Base-by-base conservation (phyloP, 192 early-diverging fungal genomes). In the Backusella sp. region DNA sequence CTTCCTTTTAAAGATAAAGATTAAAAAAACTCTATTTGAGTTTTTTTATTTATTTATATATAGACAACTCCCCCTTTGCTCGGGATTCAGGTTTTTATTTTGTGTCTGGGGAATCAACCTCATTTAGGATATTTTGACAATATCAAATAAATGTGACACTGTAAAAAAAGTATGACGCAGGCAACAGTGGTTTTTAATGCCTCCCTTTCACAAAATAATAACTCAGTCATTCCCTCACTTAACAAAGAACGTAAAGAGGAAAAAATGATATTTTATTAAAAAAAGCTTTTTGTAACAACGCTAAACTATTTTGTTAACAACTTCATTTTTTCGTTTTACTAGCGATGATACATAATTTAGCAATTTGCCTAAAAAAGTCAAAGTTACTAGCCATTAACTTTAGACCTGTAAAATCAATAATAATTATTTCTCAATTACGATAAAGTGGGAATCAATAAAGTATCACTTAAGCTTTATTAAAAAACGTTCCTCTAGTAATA, bases 21-120 rank as follows among this genome's bases (percentile, higher is more conserved):
- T 62, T 59, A 62, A 62, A 62, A 56, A 56, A 56, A 56, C 52
- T 56, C 52, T 56, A 56, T 56, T 56, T 56, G 52, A 56, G 53
- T 12, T 59, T 26, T 14, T 62, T 12, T 59, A 11, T 14, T 62
- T 62, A 28, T 62, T 62, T 28, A 62, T 62, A 62, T 62, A 28
- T 62, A 28, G 56, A 28, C 26, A 62, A 62, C 21, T 49, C 19
- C 56, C 56, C 56, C 56, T 62, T 28, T 14, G 9, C 56, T 62
- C 56, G 56, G 56, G 23, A 28, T 62, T 62, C 23, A 28, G 11
- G 21, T 5, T 28, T 62, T 62, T 62, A 28, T 59, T 62, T 62
- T 56, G 19, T 62, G 21, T 26, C 12, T 62, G n/a, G n/a, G 53
- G 53, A 21, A 56, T 26, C 53, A 56, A 56, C 53, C 53, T 21